Evolutionary conservation across 139 green algal species (phyloP), one percentile per base, ranked within the genome.

Genomic region (Marvania coccoides): DNA sequence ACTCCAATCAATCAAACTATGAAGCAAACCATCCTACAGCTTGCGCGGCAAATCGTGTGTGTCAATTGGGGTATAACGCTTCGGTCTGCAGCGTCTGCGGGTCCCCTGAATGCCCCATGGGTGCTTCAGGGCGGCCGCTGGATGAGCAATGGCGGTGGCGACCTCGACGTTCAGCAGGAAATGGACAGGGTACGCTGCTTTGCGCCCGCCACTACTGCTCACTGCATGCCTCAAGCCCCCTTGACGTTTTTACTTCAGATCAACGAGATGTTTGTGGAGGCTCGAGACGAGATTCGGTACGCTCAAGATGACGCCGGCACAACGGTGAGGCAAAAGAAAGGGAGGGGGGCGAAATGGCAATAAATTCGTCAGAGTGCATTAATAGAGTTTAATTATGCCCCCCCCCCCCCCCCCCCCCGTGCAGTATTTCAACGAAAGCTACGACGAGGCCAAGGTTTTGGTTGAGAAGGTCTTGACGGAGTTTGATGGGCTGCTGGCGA

Each of bases 371-470:
- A n/a, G n/a, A n/a, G n/a, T n/a, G n/a, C n/a, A n/a, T n/a, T n/a
- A n/a, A n/a, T n/a, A n/a, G n/a, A n/a, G n/a, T n/a, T n/a, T n/a
- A n/a, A n/a, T n/a, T n/a, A n/a, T n/a, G n/a, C n/a, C n/a, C n/a
- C n/a, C n/a, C n/a, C n/a, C n/a, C n/a, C n/a, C n/a, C n/a, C n/a
- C n/a, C n/a, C n/a, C n/a, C n/a, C n/a, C n/a, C n/a, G n/a, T n/a
- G n/a, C n/a, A n/a, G n/a, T 84, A 84, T 33, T 87, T 87, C 51
- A 80, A 87, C 47, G 78, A 87, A 26, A 65, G 58, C 4, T 51
- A 35, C 19, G 36, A 67, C 6, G 39, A 56, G 13, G 81, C 81
- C 4, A 71, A 71, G 42, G 12, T 67, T 3, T 36, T 47, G 23
- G 78, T 85, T 7, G 6, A 48, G 5, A 58, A 75, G 10, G 61